Base-by-base conservation (phyloP, 2,329 filamentous ascomycete genomes). In the Penicillium sclerotigenum region DNA sequence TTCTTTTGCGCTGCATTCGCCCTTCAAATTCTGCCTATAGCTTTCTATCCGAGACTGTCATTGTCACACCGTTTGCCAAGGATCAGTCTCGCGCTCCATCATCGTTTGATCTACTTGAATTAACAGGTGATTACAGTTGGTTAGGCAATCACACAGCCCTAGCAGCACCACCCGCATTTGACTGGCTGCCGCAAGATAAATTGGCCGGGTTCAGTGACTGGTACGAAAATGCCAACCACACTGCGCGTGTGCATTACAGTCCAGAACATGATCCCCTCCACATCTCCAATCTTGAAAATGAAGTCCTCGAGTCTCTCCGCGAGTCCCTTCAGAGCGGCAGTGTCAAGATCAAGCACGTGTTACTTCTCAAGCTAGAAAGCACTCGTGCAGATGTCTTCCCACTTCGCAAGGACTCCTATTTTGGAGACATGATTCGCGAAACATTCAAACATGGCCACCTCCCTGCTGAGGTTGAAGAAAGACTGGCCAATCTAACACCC, bases 311-410 rank as follows among this genome's bases (percentile, higher is more conserved):
- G n/a, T 61, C 65, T 9, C 51, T 66, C 31, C 58, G 59, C 5
- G 65, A 65, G 9, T 48, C 61, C 1, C 45, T 67, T 5, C 46
- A 52, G 8, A 52, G 42, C 7, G 64, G 59, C 6, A 34, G 58
- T 28, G 56, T 77, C 11, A 66, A 69, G 5, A 74, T 79, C 47
- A 73, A 73, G 37, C 75, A 79, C 51, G 66, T 79, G 18, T 61
- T 79, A 7, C 57, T 77, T 11, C 55, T 79, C 14, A 66, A 75
- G 28, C 65, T 79, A 6, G 76, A 79, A 56, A 77, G 75, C 42
- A 78, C 75, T 2, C 67, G 76, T 29, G 71, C 73, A 22, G 76
- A 79, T 40, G 70, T 78, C 4, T 79, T 79, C 24, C 76, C 76
- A 0, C 57, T 79, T 13, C 62, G 61, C 34, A 75, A 75, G 34